Base-by-base conservation (phyloP, 2,329 filamentous ascomycete genomes). In the Teratosphaeria zuluensis region DNA sequence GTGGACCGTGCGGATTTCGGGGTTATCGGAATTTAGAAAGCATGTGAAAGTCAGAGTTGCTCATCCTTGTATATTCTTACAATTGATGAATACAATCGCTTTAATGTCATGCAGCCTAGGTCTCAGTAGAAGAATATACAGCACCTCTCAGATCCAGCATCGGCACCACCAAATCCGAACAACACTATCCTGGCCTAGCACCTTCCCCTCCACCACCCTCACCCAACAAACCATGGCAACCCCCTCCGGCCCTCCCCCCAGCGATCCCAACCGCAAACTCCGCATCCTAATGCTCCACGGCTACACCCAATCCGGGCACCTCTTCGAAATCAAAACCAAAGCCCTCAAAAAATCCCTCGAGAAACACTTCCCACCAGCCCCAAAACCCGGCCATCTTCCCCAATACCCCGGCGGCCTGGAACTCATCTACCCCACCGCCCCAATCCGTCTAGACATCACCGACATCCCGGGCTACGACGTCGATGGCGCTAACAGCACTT, bases 281-380 rank as follows among this genome's bases (percentile, higher is more conserved):
- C 75, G 75, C 55, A 72, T 80, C 61, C 72, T 80, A 60, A 78
- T 79, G 77, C 74, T 80, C 12, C 78, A 80, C 67, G 88, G 92
- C 74, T 96, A 86, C 81, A 96, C 92, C 7, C 92, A 97, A 79
- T 95, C 89, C 31, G 91, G 92, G 3, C 75, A 86, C 3, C 79
- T 91, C 63, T 96, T 96, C 82, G 87, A 84, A 71, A 83, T 87
- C 73, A 96, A 96, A 77, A 95, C 90, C 53, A 89, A 90, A 72
- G 90, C 90, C 11, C 79, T 96, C 1, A 84, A 91, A 67, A 96
- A 96, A 74, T 78, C 86, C 57, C 81, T 96, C 59, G 74, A 78
- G 61, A 96, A 95, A 70, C 77, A 84, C 31, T 87, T 96, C 63
- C 81, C 84, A 8, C 74, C 81, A 1, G 81, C 85, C 52, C 75